These are phyloP conservation scores for Alternaria sp. DNA, from an alignment of 2,329 filamentous ascomycete genomes.

Conservation along the genomic window DNA sequence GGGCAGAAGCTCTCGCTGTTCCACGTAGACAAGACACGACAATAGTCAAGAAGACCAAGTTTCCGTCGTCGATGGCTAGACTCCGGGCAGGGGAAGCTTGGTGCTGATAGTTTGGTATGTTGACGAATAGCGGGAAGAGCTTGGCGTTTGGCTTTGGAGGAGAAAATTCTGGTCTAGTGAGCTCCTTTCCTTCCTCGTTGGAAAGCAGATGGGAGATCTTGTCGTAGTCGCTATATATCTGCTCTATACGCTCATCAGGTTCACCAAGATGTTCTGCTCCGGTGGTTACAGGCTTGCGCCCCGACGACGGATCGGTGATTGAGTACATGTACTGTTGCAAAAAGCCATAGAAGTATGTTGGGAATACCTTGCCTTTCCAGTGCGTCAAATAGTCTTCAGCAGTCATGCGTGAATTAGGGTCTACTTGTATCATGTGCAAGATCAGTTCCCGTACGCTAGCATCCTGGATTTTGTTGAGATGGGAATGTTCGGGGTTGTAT, in stretches of 20 bases:
- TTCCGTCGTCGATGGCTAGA: conserved; percentile 81
- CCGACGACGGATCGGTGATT: conserved; percentile 88
- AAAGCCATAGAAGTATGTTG: conserved; percentile 96
- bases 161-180: conserved; percentile 41
- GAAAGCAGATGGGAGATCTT: conserved; percentile 96
- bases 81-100: conserved; percentile 68
- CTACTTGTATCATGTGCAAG: conserved; percentile 93
- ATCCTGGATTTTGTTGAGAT: conserved; percentile 87
- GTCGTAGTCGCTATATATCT: conserved; percentile 93
- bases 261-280: conserved; percentile 79
- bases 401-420: conserved; percentile 89
- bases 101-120: conserved; percentile 85
- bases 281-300: conserved; percentile 74
- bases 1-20: conserved; percentile 86
- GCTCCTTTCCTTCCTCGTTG: conserved; percentile 66
- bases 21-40: conserved; percentile 89
- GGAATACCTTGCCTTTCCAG: conserved; percentile 91
- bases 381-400: conserved; percentile 94
- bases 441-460: conserved; percentile 88
- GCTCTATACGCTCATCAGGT: conserved; percentile 91
- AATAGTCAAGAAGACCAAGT: conserved; percentile 88
- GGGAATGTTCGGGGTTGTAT: conserved; percentile 84
- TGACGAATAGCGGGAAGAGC: conserved; percentile 82
- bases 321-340: conserved; percentile 97
- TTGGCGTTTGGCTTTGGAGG: conserved; percentile 58